Evolutionary conservation across 2,329 filamentous ascomycete species (phyloP).

Genomic region (Penicillium sp.): DNA sequence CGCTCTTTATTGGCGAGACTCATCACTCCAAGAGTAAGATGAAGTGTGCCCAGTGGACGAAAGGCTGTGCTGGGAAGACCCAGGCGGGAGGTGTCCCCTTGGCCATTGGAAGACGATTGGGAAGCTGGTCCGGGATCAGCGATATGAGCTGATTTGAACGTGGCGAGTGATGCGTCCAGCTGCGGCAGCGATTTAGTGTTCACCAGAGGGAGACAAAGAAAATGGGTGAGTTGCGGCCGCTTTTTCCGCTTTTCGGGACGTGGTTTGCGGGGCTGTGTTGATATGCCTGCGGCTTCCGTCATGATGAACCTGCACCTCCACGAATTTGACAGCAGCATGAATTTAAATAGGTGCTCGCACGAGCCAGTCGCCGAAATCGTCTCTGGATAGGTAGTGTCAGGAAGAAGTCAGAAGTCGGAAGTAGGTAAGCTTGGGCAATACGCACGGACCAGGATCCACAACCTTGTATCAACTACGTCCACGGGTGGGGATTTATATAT

Average conservation of each 20-base stretch:
- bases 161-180: constrained; percentile 59
- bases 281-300: constrained; percentile 5
- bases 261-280: constrained; percentile 11
- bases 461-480: constrained; percentile 1
- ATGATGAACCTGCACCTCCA: constrained; percentile 7
- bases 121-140: neutral
- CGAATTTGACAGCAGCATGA: neutral
- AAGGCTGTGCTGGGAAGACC: constrained; percentile 65
- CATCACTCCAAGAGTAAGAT: constrained; percentile 87
- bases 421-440: neutral
- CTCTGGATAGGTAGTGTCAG: neutral
- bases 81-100: constrained; percentile 36
- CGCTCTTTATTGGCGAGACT: constrained; percentile 57
- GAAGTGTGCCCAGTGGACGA: constrained; percentile 74
- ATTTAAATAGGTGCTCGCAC: neutral
- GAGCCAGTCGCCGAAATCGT: neutral
- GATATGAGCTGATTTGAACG: constrained; percentile 52
- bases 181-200: constrained; percentile 61
- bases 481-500: neutral
- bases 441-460: constrained; percentile 3
- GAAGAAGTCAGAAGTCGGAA: neutral
- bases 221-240: constrained; percentile 44
- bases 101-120: neutral
- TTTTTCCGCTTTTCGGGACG: constrained; percentile 29
- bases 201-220: constrained; percentile 58